Evolutionary conservation across 352 stramenopile genomes (phyloP).

Genomic region (Pythium phragmitis): DNA sequence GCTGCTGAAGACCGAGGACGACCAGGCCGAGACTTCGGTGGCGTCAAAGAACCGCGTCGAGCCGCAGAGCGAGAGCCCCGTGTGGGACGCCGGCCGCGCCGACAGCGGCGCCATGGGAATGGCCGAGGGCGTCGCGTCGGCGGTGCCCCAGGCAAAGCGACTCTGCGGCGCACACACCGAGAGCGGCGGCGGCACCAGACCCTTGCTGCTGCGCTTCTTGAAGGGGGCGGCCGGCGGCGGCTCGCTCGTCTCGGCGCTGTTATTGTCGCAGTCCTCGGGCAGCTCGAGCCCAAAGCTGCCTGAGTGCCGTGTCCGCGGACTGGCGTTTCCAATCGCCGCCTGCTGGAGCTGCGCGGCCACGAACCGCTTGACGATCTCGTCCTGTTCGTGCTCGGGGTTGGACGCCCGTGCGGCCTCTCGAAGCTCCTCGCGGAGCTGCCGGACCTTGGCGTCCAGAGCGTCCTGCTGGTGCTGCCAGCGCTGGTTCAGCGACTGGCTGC

Average conservation of each 20-base stretch:
- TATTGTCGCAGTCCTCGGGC: conserved; percentile 30
- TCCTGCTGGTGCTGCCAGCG: conserved; percentile 21
- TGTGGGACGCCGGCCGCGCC: conserved; percentile 17
- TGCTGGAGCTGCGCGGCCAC: conserved; percentile 63
- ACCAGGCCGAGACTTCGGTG: conserved; percentile 11
- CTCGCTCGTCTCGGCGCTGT: conserved; percentile 5
- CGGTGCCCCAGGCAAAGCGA: conserved; percentile 16
- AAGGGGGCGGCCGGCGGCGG: conserved; percentile 1
- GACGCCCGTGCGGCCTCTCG: conserved; percentile 15
- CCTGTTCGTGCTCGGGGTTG: conserved; percentile 43
- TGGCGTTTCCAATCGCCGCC: neutral
- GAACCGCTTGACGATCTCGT: conserved; percentile 68
- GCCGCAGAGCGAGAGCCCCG: neutral
- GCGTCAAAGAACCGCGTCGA: conserved; percentile 23
- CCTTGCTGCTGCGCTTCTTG: neutral
- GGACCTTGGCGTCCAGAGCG: conserved; percentile 23
- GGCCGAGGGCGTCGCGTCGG: neutral
- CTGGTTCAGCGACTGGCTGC: conserved; percentile 13
- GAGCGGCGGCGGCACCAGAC: conserved; percentile 10
- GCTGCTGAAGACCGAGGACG: neutral
- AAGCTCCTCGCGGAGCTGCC: conserved; percentile 25
- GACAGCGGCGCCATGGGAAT: conserved; percentile 19
- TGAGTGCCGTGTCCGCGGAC: conserved; percentile 7
- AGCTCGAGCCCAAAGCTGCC: conserved; percentile 26
- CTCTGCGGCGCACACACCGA: conserved; percentile 13